Conservation (phyloP, 2,329 filamentous ascomycete genomes). For the Diplodia sapinea region DNA sequence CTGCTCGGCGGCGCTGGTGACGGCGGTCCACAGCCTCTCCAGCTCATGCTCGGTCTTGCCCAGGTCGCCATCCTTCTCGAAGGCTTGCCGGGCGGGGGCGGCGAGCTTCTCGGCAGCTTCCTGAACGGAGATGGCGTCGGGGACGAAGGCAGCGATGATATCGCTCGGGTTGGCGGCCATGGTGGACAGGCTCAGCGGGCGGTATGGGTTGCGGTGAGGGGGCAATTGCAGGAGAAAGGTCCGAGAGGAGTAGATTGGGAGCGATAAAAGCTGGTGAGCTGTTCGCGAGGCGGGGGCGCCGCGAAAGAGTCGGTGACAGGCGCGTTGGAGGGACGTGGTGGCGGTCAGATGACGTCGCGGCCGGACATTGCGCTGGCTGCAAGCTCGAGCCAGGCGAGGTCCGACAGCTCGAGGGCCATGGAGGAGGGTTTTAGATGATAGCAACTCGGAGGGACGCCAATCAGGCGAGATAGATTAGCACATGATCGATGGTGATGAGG, state of each 20-base stretch:
- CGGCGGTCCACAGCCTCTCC: slow-evolving; percentile 9
- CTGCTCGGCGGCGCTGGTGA: slow-evolving; percentile 22
- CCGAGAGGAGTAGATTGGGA: neutral
- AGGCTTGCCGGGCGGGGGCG: slow-evolving; percentile 9
- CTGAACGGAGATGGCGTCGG: slow-evolving; percentile 25
- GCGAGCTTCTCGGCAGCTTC: slow-evolving; percentile 27
- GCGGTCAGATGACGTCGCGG: slow-evolving; percentile 23
- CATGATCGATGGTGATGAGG: slow-evolving; percentile 3
- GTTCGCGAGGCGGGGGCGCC: neutral
- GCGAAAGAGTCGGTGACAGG: slow-evolving; percentile 19
- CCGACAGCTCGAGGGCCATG: slow-evolving; percentile 15
- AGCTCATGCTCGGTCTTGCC: slow-evolving; percentile 25
- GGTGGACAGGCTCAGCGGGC: neutral
- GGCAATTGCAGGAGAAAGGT: slow-evolving; percentile 1
- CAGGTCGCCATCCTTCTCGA: slow-evolving; percentile 20
- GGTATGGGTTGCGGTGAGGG: slow-evolving; percentile 3
- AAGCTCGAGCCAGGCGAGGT: slow-evolving; percentile 22
- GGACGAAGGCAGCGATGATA: slow-evolving; percentile 10
- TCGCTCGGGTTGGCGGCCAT: slow-evolving; percentile 16
- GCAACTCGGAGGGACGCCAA: slow-evolving; percentile 22
- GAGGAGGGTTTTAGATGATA: slow-evolving; percentile 11
- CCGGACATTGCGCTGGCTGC: neutral
- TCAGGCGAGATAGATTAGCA: slow-evolving; percentile 24
- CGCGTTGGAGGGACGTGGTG: slow-evolving; percentile 6
- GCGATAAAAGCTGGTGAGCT: slow-evolving; percentile 7